Conservation (phyloP, 352 stramenopile genomes). For the Phytophthora vignae region DNA sequence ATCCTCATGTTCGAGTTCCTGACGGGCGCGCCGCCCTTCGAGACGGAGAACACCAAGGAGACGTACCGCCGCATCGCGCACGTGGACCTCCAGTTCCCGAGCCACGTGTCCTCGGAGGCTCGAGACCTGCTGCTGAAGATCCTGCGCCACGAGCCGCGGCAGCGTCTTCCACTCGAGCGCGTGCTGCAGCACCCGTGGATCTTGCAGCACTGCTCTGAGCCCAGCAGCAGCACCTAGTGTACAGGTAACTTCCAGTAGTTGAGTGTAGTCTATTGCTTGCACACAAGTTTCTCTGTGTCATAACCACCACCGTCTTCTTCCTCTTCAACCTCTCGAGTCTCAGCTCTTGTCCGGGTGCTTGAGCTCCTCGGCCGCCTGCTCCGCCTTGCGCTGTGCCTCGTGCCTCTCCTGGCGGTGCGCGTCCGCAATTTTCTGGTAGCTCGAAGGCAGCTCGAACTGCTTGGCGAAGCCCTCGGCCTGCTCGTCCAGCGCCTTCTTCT, state of each 20-base stretch:
- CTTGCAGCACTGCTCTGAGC: slow-evolving; percentile 61
- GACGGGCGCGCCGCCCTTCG: slow-evolving; percentile 97
- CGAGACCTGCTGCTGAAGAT: slow-evolving; percentile 95
- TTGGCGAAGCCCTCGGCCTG: slow-evolving; percentile 74
- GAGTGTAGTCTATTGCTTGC: slow-evolving; percentile 45
- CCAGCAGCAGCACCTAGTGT: slow-evolving; percentile 25
- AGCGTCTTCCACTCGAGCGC: slow-evolving; percentile 93
- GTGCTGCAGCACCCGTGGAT: slow-evolving; percentile 97
- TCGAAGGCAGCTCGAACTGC: slow-evolving; percentile 78
- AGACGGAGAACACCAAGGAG: slow-evolving; percentile 92
- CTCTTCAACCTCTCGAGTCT: slow-evolving; percentile 2
- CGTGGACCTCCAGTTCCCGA: slow-evolving; percentile 97
- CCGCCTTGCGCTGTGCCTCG: slow-evolving; percentile 13
- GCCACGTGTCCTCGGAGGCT: slow-evolving; percentile 91
- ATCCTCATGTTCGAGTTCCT: slow-evolving; percentile 99
- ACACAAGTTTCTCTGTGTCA: slow-evolving; percentile 34
- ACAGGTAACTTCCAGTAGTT: slow-evolving; percentile 30
- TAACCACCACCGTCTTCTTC: slow-evolving; percentile 4
- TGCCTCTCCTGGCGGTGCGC: slow-evolving; percentile 44
- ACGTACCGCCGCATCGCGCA: slow-evolving; percentile 98
- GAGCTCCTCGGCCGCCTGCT: slow-evolving; percentile 14
- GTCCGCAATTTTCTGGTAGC: slow-evolving; percentile 76
- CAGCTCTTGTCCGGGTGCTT: slow-evolving; percentile 21
- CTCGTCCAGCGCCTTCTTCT: slow-evolving; percentile 76
- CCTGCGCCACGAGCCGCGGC: slow-evolving; percentile 95